phyloP scores from a whole-genome alignment of 805 yeast species.

The Jamesozyma gamospora region DNA sequence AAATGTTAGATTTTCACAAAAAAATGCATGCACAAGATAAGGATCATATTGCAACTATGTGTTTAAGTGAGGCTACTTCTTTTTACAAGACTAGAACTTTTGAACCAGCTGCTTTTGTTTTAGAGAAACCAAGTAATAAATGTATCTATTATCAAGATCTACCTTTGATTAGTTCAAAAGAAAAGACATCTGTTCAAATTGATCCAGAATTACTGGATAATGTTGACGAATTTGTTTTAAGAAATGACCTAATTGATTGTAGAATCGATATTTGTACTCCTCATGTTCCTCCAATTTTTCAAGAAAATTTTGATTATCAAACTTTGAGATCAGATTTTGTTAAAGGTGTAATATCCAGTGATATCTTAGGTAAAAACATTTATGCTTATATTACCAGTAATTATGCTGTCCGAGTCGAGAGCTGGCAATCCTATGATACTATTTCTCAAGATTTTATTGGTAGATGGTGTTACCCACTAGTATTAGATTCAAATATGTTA shows the following conservation, averaged over 20 bases:
- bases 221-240: conserved; percentile 64
- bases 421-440: conserved; percentile 88
- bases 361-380: conserved; percentile 79
- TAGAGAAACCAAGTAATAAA: conserved; percentile 63
- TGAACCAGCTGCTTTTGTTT: conserved; percentile 76
- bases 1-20: conserved; percentile 64
- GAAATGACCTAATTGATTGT: conserved; percentile 93
- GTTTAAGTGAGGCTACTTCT: conserved; percentile 74
- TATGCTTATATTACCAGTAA: conserved; percentile 78
- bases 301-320: conserved; percentile 94
- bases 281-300: conserved; percentile 88
- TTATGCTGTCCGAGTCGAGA: conserved; percentile 92
- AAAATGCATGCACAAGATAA: conserved; percentile 64
- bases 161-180: conserved; percentile 42
- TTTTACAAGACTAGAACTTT: conserved; percentile 76
- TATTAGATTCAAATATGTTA: conserved; percentile 72
- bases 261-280: conserved; percentile 93
- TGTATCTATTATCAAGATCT: conserved; percentile 80
- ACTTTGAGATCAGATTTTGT: conserved; percentile 77
- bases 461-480: conserved; percentile 88
- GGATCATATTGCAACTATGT: conserved; percentile 93
- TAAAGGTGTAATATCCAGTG: conserved; percentile 82
- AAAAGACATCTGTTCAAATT: conserved; percentile 44
- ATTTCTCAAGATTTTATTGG: conserved; percentile 82
- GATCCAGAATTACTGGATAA: conserved; percentile 76